Evolutionary conservation across 2,329 filamentous ascomycete species (phyloP), one percentile per base, ranked within the genome.

Genomic region (Sporothrix protearum): DNA sequence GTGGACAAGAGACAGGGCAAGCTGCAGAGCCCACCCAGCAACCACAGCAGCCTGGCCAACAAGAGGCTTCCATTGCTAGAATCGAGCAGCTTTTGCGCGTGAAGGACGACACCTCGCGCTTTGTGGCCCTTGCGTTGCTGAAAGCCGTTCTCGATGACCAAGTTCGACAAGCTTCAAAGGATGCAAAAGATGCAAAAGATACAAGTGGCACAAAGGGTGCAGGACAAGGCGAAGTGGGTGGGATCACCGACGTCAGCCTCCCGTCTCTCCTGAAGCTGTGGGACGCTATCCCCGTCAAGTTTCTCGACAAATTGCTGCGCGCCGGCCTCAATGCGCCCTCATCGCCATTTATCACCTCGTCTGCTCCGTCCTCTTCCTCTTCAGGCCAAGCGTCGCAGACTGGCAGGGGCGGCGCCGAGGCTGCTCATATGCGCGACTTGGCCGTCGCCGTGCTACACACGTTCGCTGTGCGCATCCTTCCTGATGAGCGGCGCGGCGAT

Each of bases 51-150:
- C 25, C 42, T 47, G 55, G 22, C 25, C 45, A 28, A 19, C 69
- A 76, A 39, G 72, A 70, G 0, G 70, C 71, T 12, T 75, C 78
- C 0, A 42, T 87, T 68, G 79, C 84, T 68, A 86, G 86, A 75
- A 85, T 91, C 69, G 82, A 87, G 74, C 76, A 81, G 1, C 83
- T 91, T 2, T 83, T 92, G 45, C 81, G 82, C 70, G 80, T 86
- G 70, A 88, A 87, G 73, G 85, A 91, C 77, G 89, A 92, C 77
- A 92, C 90, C 0, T 87, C 88, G 25, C 85, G 88, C 76, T 91
- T 92, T 75, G 89, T 91, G 51, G 90, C 89, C 8, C 81, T 92
- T 28, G 88, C 89, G 0, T 82, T 92, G 28, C 83, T 92, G 68
- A 90, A 89, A 76, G 86, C 87, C n/a, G 80, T 90, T 14, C 82